These are phyloP conservation scores for Castanospermum australe DNA, from an alignment of 306 rosid genomes.

Conservation along the genomic window DNA sequence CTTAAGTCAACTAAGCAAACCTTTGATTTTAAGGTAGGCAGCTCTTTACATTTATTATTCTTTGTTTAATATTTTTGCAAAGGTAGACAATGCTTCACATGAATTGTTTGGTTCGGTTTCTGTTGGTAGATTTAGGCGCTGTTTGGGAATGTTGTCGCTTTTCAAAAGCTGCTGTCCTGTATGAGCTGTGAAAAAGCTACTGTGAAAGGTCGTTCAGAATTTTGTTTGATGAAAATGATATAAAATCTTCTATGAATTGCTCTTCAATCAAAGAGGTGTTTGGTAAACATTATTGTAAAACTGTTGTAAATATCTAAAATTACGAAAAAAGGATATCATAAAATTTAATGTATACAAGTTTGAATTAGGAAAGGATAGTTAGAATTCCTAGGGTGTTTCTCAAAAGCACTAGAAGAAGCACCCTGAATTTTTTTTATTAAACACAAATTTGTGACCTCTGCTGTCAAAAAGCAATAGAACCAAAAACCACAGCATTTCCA, in stretches of 20 bases:
- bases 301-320: neutral
- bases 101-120: neutral
- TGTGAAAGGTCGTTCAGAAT: constrained; percentile 6
- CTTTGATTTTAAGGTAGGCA: constrained; percentile 78
- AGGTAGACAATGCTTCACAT: constrained; percentile 5
- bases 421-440: neutral
- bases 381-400: neutral
- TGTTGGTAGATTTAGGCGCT: neutral
- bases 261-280: neutral
- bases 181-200: neutral
- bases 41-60: constrained; percentile 8
- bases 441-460: neutral
- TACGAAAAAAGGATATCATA: neutral
- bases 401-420: neutral
- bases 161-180: constrained; percentile 12
- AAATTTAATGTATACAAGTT: neutral
- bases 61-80: constrained; percentile 6
- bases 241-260: neutral
- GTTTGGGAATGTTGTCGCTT: neutral
- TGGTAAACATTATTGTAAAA: neutral
- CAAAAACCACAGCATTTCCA: neutral
- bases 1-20: constrained; percentile 65
- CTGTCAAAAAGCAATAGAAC: neutral
- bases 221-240: constrained; percentile 11
- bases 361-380: neutral